A percentile compares a stretch with the other conserved stretches of the same genome.
Conservation (phyloP, 2,329 filamentous ascomycete genomes). For the Curvularia hawaiiensis region DNA sequence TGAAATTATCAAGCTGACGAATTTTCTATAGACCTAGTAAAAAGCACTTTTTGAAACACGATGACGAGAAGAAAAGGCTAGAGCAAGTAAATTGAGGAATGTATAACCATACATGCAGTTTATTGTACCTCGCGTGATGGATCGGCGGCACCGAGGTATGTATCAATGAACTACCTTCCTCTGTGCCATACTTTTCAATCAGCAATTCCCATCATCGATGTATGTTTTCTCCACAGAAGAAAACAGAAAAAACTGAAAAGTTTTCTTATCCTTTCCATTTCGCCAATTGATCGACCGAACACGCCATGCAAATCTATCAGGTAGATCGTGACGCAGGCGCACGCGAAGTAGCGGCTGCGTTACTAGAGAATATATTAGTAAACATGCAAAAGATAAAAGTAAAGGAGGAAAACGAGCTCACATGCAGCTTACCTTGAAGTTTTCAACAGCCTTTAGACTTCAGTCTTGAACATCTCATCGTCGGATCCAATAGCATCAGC, state of each 20-base stretch:
- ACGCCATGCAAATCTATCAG: neutral
- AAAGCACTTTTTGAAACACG: neutral
- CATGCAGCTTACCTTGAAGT: neutral
- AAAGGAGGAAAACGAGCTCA: neutral
- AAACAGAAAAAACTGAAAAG: neutral
- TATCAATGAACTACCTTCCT: neutral
- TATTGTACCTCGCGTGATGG: neutral
- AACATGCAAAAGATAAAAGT: neutral
- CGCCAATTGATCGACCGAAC: neutral
- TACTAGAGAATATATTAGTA: neutral
- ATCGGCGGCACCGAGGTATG: neutral
- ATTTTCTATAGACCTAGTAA: neutral
- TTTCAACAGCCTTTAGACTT: conserved; percentile 15
- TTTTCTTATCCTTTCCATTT: neutral
- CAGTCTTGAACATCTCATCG: conserved; percentile 16
- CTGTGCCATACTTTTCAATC: neutral
- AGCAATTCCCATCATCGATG: neutral
- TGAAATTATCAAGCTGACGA: neutral
- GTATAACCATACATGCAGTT: neutral
- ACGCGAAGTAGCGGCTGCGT: neutral
- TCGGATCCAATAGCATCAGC: conserved; percentile 1
- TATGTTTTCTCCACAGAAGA: neutral
- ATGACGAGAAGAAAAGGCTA: neutral
- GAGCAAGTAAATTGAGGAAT: neutral
- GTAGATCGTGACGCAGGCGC: neutral